Percentiles rank a stretch among this genome's conserved stretches.
Evolutionary conservation across 2,329 filamentous ascomycete species (phyloP).

Genomic region (Polytolypa hystricis): DNA sequence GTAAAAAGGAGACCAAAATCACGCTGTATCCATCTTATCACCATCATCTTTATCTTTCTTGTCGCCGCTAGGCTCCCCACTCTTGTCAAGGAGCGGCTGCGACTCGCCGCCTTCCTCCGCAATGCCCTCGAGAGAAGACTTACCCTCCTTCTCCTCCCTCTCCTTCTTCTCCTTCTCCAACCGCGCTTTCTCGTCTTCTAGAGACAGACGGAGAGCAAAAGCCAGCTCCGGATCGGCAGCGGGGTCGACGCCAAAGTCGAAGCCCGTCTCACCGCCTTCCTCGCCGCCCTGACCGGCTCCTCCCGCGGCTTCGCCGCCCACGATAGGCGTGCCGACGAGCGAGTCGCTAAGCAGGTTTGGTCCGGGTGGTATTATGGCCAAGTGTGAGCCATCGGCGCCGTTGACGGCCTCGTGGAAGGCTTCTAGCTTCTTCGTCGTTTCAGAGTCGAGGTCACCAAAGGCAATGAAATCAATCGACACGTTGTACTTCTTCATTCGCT

Average conservation of each 20-base stretch:
- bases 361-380: constrained; percentile 82
- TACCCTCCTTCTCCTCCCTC: constrained; percentile 59
- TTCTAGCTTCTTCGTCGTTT: constrained; percentile 78
- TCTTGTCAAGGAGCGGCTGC: constrained; percentile 52
- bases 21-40: constrained; percentile 90
- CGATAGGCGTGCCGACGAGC: constrained; percentile 77
- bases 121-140: constrained; percentile 68
- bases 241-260: constrained; percentile 84
- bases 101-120: constrained; percentile 59
- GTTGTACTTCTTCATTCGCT: constrained; percentile 98
- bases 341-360: constrained; percentile 87
- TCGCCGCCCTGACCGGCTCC: constrained; percentile 33
- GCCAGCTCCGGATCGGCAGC: constrained; percentile 87
- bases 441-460: constrained; percentile 86
- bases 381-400: constrained; percentile 77
- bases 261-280: constrained; percentile 52
- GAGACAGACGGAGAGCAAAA: constrained; percentile 88
- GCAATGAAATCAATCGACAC: constrained; percentile 89
- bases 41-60: constrained; percentile 41
- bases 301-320: constrained; percentile 67
- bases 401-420: constrained; percentile 92
- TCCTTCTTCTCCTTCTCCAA: constrained; percentile 76
- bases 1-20: constrained; percentile 20
- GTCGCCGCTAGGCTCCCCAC: constrained; percentile 52
- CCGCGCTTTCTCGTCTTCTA: constrained; percentile 93